These are phyloP conservation scores for Rubia tinctorum DNA, from an alignment of 305 asterid species.

Conservation along the genomic window DNA sequence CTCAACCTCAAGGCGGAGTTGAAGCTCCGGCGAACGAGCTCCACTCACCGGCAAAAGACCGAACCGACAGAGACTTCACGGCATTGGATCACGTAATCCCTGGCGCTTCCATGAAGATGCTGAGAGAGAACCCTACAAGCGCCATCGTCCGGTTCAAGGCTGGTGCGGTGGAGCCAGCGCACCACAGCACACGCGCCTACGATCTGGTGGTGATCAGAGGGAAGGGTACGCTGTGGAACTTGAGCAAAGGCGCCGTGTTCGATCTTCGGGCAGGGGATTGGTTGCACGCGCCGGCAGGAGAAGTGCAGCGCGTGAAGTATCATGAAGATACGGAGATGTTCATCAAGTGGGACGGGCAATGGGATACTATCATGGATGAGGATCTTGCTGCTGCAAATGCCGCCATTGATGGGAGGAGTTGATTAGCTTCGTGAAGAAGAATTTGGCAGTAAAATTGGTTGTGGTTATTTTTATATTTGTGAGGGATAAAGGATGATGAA, in stretches of 20 bases:
- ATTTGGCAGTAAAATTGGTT: no score
- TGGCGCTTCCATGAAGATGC: conserved; percentile 63
- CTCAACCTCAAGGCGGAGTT: no score
- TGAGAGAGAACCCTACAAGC: conserved; percentile 74
- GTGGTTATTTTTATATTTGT: no score
- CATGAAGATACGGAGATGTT: conserved; percentile 78
- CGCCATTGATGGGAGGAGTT: conserved; percentile 36
- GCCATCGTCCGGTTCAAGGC: conserved; percentile 74
- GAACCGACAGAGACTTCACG: neutral
- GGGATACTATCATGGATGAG: conserved; percentile 80
- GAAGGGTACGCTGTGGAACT: conserved; percentile 70
- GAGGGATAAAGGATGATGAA: no score
- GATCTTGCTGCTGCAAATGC: conserved; percentile 66
- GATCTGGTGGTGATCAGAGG: conserved; percentile 74
- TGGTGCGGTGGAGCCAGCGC: conserved; percentile 86
- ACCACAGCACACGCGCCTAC: conserved; percentile 77
- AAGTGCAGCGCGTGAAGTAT: conserved; percentile 74
- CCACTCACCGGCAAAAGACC: no score
- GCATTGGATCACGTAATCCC: conserved; percentile 57
- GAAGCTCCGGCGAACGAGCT: no score
- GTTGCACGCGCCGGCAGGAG: conserved; percentile 74
- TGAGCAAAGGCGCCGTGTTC: conserved; percentile 57
- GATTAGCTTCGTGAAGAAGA: no score
- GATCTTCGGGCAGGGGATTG: conserved; percentile 66
- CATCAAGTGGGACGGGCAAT: conserved; percentile 90